phyloP scores from a whole-genome alignment of 2,329 filamentous ascomycete species.

The Amauroascus verrucosus region DNA sequence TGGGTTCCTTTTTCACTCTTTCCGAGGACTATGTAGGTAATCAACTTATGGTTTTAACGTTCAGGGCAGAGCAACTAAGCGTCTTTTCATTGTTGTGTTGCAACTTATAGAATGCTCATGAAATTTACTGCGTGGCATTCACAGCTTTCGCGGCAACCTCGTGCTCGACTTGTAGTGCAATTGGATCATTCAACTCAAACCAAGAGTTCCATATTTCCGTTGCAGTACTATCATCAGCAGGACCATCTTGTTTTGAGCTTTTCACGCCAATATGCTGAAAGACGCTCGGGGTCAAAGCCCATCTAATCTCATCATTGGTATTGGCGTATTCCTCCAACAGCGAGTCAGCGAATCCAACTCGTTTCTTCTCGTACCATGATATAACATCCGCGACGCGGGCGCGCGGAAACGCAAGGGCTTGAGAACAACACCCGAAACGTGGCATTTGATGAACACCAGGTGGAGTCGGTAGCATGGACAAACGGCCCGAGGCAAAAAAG shows the following conservation, averaged over 20 bases:
- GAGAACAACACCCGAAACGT: slow-evolving; percentile 12
- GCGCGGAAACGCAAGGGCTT: slow-evolving; percentile 12
- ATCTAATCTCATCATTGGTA: slow-evolving; percentile 11
- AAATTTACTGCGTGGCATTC: not conserved
- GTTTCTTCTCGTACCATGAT: slow-evolving; percentile 11
- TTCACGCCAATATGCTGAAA: slow-evolving; percentile 11
- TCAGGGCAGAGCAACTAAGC: not conserved
- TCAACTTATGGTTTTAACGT: not conserved
- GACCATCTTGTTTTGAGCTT: slow-evolving; percentile 8
- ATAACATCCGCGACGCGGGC: slow-evolving; percentile 8
- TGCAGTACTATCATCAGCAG: slow-evolving; percentile 2
- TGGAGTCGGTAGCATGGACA: slow-evolving; percentile 9
- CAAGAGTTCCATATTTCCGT: slow-evolving; percentile 10
- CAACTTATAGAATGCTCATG: not conserved
- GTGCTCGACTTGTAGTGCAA: slow-evolving; percentile 10
- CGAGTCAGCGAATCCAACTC: slow-evolving; percentile 11
- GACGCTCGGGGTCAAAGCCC: slow-evolving; percentile 11
- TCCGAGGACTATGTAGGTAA: not conserved
- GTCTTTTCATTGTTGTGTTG: not conserved
- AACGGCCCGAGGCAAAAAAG: slow-evolving; percentile 4
- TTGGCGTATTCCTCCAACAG: slow-evolving; percentile 12
- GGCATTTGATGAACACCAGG: slow-evolving; percentile 12
- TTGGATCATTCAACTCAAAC: slow-evolving; percentile 13
- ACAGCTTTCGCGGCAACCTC: not conserved
- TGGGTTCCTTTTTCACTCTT: not conserved